Percentiles rank a stretch among this genome's conserved stretches.
Conservation (phyloP, 2,329 filamentous ascomycete genomes). For the Cryphonectria parasitica region DNA sequence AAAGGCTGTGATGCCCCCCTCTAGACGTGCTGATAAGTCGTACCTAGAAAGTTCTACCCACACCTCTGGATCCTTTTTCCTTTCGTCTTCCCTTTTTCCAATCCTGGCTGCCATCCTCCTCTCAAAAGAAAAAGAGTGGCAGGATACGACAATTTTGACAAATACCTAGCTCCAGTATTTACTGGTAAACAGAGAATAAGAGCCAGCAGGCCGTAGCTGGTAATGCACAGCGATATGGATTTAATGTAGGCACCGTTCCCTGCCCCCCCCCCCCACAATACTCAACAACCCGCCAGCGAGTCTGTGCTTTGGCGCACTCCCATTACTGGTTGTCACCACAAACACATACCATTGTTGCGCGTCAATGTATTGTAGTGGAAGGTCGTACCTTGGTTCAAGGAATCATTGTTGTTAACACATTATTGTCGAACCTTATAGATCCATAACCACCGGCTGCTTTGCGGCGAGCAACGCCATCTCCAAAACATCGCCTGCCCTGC, state of each 20-base stretch:
- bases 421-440: conserved; percentile 33
- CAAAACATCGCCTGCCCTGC: conserved; percentile 39
- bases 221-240: conserved; percentile 4
- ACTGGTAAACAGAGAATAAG: background rate
- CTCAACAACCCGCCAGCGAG: background rate
- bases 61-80: background rate
- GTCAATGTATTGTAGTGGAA: background rate
- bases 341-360: background rate
- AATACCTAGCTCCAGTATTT: background rate
- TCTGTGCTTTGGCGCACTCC: background rate
- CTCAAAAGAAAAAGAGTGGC: background rate
- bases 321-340: background rate
- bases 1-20: conserved; percentile 7
- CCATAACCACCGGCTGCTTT: conserved; percentile 44
- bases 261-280: background rate
- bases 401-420: background rate
- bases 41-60: background rate
- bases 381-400: background rate
- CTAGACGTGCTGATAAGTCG: background rate
- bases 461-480: conserved; percentile 42
- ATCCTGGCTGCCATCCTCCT: background rate
- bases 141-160: background rate
- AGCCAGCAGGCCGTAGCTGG: conserved; percentile 4
- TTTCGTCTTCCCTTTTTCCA: too few relatives aligned
- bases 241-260: conserved; percentile 4